These are phyloP conservation scores for Pyrus pyrifolia DNA, from an alignment of 306 rosid species.

Conservation along the genomic window DNA sequence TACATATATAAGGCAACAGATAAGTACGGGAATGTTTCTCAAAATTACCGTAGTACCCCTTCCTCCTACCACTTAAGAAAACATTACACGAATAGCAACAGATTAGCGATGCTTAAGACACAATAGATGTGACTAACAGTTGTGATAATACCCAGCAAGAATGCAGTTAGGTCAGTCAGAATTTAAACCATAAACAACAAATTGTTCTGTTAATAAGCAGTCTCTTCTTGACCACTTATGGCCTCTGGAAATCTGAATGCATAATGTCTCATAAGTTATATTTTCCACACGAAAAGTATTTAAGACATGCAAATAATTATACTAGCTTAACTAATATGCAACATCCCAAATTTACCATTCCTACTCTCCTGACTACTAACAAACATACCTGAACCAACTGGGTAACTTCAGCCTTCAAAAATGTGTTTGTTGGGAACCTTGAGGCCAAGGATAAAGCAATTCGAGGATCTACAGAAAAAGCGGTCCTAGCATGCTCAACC, in stretches of 20 bases:
- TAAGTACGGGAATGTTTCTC: neutral
- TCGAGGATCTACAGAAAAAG: slow-evolving; percentile 91
- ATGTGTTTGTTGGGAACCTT: slow-evolving; percentile 76
- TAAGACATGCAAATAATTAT: neutral
- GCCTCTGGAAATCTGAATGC: neutral
- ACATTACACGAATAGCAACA: neutral
- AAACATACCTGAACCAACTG: slow-evolving; percentile 77
- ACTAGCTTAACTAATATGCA: slow-evolving; percentile 11
- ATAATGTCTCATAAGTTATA: neutral
- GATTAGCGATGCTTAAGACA: neutral
- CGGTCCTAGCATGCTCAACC: slow-evolving; percentile 82
- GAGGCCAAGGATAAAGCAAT: slow-evolving; percentile 75
- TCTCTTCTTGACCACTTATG: neutral
- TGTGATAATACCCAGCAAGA: neutral
- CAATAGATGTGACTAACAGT: neutral
- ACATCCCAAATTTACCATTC: neutral
- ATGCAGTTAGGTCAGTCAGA: neutral
- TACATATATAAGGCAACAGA: neutral
- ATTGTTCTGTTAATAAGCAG: neutral
- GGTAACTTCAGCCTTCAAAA: slow-evolving; percentile 77
- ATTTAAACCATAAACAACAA: neutral
- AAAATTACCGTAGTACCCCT: neutral
- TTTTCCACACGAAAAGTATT: neutral
- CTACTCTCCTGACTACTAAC: neutral
- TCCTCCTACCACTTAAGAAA: neutral